Conservation (phyloP, 139 green algal genomes). For the Volvox africanus region DNA sequence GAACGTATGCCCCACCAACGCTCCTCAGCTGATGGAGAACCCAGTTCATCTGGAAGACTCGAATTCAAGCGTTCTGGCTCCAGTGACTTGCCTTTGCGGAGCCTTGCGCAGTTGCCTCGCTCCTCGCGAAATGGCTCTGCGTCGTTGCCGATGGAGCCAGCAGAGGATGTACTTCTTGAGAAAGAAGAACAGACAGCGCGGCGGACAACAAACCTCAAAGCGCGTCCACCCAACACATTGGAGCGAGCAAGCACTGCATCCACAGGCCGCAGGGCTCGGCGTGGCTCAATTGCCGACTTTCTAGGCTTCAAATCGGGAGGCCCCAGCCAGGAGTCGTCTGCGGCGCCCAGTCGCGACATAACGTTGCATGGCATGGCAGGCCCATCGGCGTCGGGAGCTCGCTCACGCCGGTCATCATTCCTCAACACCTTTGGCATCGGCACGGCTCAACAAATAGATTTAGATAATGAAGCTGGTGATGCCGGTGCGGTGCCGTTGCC, state of each 20-base stretch:
- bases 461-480: neutral
- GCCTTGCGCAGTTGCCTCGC: neutral
- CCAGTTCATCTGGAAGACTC: neutral
- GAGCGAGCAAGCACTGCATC: neutral
- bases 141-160: neutral
- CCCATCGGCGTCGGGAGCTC: neutral
- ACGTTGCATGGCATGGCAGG: neutral
- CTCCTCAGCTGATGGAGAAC: neutral
- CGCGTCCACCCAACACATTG: neutral
- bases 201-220: neutral
- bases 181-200: neutral
- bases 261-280: neutral
- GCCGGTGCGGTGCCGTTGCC: neutral
- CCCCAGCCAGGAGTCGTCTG: neutral
- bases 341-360: neutral
- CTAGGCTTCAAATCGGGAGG: neutral
- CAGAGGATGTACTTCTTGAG: conserved; percentile 11
- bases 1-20: conserved; percentile 20
- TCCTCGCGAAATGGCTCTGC: conserved; percentile 1
- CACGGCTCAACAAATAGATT: neutral
- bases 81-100: neutral
- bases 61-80: neutral
- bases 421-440: conserved; percentile 4
- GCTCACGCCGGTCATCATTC: neutral
- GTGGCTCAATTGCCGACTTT: conserved; percentile 2